phyloP scores from a whole-genome alignment of 306 rosid genomes.

The Cicer yamashitae region DNA sequence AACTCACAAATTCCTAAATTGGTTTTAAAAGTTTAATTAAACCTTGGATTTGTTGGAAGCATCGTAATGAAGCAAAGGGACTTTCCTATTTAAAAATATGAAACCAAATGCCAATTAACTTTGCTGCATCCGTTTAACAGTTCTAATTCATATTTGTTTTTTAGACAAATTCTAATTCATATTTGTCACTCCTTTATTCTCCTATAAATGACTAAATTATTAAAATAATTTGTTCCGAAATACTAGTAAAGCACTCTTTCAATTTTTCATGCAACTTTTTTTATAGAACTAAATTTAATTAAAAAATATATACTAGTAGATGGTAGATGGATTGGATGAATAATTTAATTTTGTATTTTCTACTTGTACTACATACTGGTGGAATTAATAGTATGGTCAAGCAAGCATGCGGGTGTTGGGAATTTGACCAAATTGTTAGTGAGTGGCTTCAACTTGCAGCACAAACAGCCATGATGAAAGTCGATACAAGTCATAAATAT shows the following conservation, averaged over 20 bases:
- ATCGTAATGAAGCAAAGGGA: neutral
- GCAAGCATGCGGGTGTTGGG: constrained; percentile 34
- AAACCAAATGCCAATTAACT: neutral
- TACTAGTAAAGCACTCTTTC: too few species aligned
- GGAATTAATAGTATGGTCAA: neutral
- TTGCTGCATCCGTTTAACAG: neutral
- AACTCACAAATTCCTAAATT: constrained; percentile 11
- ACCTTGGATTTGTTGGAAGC: constrained; percentile 1
- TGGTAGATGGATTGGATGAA: too few species aligned
- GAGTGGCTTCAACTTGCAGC: constrained; percentile 48
- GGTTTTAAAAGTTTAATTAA: neutral
- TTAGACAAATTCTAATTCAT: too few species aligned
- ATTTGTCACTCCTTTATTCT: too few species aligned
- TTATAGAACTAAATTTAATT: too few species aligned
- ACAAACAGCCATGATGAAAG: constrained; percentile 49
- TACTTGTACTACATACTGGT: too few species aligned
- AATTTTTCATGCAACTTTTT: too few species aligned
- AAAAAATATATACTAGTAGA: too few species aligned
- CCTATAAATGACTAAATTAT: too few species aligned
- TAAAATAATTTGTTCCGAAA: too few species aligned
- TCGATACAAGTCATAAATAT: constrained; percentile 41
- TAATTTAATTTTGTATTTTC: too few species aligned
- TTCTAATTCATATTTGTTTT: too few species aligned
- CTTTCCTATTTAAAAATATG: neutral
- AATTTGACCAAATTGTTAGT: constrained; percentile 42